Evolutionary conservation across 179 eudicot genomes (phyloP).

Genomic region (Spinacia oleracea): DNA sequence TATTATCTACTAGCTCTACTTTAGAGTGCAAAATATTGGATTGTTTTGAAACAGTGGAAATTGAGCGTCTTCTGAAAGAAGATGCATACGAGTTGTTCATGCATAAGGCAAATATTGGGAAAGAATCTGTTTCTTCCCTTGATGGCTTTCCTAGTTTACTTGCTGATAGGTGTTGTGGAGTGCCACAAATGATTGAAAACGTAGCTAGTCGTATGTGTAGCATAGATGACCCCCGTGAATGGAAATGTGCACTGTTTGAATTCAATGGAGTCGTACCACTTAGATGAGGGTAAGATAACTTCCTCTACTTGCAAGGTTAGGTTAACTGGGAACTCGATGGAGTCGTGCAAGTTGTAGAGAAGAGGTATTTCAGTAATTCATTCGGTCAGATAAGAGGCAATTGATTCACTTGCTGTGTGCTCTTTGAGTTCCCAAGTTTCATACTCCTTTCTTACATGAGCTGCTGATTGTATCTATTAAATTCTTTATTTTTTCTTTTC

Average conservation of each 20-base stretch:
- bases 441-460: too few relatives aligned
- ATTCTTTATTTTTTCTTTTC: too few relatives aligned
- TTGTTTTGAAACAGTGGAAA: not conserved
- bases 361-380: not conserved
- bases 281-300: too few relatives aligned
- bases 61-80: constrained; percentile 3
- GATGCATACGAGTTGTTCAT: constrained; percentile 21
- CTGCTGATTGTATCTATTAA: too few relatives aligned
- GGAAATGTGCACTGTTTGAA: not conserved
- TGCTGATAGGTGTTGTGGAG: constrained; percentile 12
- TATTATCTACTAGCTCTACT: constrained; percentile 5
- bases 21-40: not conserved
- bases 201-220: not conserved
- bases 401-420: too few relatives aligned
- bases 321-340: not conserved
- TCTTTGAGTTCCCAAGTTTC: too few relatives aligned
- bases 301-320: not conserved
- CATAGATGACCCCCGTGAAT: constrained; percentile 13
- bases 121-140: not conserved
- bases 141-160: not conserved
- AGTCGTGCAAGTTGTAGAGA: not conserved
- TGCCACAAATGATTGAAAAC: constrained; percentile 6
- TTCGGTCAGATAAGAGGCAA: too few relatives aligned
- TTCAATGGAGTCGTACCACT: too few relatives aligned
- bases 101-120: constrained; percentile 13